Conservation (phyloP, 495 filamentous ascomycete species). For the Cenococcum geophilum region DNA sequence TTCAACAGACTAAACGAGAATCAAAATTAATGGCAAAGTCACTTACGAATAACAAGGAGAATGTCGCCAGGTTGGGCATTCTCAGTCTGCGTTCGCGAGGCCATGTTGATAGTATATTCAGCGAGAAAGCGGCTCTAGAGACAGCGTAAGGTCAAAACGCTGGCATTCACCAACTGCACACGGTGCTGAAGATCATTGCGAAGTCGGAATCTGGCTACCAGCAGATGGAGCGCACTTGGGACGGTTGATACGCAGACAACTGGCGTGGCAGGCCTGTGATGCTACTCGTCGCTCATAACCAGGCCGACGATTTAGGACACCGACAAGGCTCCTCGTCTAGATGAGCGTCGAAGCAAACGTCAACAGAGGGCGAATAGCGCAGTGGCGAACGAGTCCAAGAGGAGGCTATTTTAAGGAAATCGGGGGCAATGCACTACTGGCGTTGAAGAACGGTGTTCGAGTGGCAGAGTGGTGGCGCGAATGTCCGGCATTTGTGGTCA, state of each 20-base stretch:
- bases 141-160: conserved; percentile 1
- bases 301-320: neutral
- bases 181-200: neutral
- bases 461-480: neutral
- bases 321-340: too few relatives aligned
- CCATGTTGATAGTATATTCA: conserved; percentile 12
- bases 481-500: neutral
- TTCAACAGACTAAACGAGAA: conserved; percentile 20
- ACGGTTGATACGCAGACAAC: conserved; percentile 6
- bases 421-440: too few relatives aligned
- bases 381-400: too few relatives aligned
- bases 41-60: conserved; percentile 34
- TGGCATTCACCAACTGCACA: neutral
- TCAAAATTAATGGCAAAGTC: conserved; percentile 3
- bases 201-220: neutral
- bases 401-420: too few relatives aligned
- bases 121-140: neutral
- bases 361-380: too few relatives aligned
- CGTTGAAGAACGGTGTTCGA: neutral
- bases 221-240: neutral
- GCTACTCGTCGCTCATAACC: neutral
- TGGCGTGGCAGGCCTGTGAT: neutral
- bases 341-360: too few relatives aligned
- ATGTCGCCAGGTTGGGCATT: conserved; percentile 30
- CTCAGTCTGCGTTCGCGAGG: conserved; percentile 17